Evolutionary conservation across 2,329 filamentous ascomycete species (phyloP), one percentile per base, ranked within the genome.

Genomic region (Fusarium illudens): DNA sequence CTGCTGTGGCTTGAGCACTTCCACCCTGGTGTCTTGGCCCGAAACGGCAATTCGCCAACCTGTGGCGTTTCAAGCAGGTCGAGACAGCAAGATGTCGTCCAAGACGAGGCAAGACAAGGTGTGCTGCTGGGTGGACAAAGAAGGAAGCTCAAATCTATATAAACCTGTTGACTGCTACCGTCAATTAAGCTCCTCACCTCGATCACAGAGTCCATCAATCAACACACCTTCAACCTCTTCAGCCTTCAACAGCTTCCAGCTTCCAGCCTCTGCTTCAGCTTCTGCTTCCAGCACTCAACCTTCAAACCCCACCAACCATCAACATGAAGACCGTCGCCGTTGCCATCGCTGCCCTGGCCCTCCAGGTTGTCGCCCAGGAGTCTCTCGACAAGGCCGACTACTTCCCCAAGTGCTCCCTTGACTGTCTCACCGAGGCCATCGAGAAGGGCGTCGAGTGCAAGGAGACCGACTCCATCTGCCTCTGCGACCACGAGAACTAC

Each of bases 401-500:
- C 36, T 55, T 55, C 52, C 52, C 52, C 15, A 17, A 55, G 52
- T 55, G 52, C 27, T 42, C 52, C 17, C 34, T 55, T 8, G 52
- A 55, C 33, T 55, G 52, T 32, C 52, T 55, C 19, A 30, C 20
- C 2, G 29, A 55, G 46, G 46, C 39, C 1, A 44, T 44, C 1
- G 39, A 44, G 39, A 44, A 44, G 22, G n/a, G 39, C 10, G 15
- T n/a, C 10, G 22, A 44, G 3, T 44, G 39, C 22, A 44, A 44
- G 39, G 39, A 44, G 39, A 44, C 39, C 15, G 52, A 55, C 37
- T 46, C 52, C 33, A 30, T 19, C 34, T 55, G 52, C 52, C 37
- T 55, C 33, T 55, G 52, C 11, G 27, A 20, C n/a, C 52, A 44
- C n/a, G 52, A 55, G 9, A 55, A 55, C 52, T 55, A 55, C 36